These are phyloP conservation scores for Coemansia sp. DNA, from an alignment of 192 early-diverging fungal genomes.

Conservation along the genomic window DNA sequence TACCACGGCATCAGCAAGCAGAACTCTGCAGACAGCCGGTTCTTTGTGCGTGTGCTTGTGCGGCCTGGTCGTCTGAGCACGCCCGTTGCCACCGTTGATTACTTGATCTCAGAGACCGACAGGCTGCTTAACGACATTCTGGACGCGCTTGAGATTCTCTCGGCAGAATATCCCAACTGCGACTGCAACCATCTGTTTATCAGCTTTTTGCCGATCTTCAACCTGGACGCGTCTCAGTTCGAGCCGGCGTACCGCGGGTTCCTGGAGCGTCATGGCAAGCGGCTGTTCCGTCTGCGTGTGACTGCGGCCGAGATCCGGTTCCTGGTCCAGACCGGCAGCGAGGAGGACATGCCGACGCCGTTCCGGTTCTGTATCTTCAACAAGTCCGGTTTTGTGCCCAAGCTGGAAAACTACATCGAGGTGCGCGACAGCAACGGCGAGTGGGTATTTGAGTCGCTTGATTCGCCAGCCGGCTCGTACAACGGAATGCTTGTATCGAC, in stretches of 20 bases:
- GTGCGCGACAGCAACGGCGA: slow-evolving; percentile 77
- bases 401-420: slow-evolving; percentile 93
- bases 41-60: slow-evolving; percentile 97
- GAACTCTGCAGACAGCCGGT: slow-evolving; percentile 90
- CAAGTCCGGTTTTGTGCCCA: slow-evolving; percentile 88
- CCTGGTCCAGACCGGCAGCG: slow-evolving; percentile 73
- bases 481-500: slow-evolving; percentile 79
- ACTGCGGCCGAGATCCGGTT: slow-evolving; percentile 97
- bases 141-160: slow-evolving; percentile 93
- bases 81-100: slow-evolving; percentile 85
- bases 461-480: slow-evolving; percentile 72
- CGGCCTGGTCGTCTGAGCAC: slow-evolving; percentile 84
- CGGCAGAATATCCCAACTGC: slow-evolving; percentile 86
- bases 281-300: slow-evolving; percentile 91
- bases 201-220: slow-evolving; percentile 97
- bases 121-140: slow-evolving; percentile 90
- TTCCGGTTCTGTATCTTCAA: slow-evolving; percentile 90
- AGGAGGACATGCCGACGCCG: slow-evolving; percentile 67
- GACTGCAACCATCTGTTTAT: slow-evolving; percentile 99
- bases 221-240: slow-evolving; percentile 80
- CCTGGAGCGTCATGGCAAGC: slow-evolving; percentile 90
- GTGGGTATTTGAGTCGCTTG: slow-evolving; percentile 84
- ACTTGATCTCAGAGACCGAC: slow-evolving; percentile 93
- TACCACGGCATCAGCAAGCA: slow-evolving; percentile 95
- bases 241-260: slow-evolving; percentile 84